These are phyloP conservation scores for Musa acuminata DNA, from an alignment of 176 grass and related monocot genomes.

Conservation along the genomic window DNA sequence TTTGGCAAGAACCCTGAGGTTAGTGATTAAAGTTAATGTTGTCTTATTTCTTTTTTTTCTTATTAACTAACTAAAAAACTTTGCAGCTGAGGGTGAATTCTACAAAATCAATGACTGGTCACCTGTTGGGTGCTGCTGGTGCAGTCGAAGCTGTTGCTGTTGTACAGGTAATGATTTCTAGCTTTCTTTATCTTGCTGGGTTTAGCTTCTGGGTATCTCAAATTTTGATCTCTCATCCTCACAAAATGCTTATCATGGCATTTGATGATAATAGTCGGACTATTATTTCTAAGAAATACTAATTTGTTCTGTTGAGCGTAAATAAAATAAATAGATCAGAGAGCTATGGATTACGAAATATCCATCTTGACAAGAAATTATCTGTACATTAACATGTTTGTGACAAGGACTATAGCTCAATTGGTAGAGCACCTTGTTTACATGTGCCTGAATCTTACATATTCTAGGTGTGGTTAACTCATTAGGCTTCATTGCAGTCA, in stretches of 20 bases:
- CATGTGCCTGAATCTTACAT: too few species aligned
- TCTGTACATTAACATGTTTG: too few species aligned
- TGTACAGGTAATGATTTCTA: constrained; percentile 54
- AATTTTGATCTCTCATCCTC: not conserved
- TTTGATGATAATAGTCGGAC: not conserved
- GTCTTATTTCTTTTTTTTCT: constrained; percentile 2
- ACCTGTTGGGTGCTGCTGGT: constrained; percentile 92
- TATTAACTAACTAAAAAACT: constrained; percentile 22
- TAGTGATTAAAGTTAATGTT: constrained; percentile 24
- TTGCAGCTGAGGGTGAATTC: constrained; percentile 84
- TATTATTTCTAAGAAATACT: too few species aligned
- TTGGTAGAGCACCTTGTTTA: too few species aligned
- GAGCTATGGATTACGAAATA: too few species aligned
- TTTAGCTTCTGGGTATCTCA: constrained; percentile 6
- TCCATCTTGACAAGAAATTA: too few species aligned
- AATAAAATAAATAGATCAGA: too few species aligned
- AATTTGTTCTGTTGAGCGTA: too few species aligned
- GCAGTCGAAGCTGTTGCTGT: constrained; percentile 93
- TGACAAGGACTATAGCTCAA: too few species aligned
- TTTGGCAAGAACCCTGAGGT: constrained; percentile 85
- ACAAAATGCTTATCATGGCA: not conserved
- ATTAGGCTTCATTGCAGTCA: not conserved
- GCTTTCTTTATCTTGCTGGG: not conserved
- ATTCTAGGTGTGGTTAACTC: too few species aligned
- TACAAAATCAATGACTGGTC: constrained; percentile 96